phyloP scores from a whole-genome alignment of 202 grass and related monocot species.

The Saccharum hybrid region DNA sequence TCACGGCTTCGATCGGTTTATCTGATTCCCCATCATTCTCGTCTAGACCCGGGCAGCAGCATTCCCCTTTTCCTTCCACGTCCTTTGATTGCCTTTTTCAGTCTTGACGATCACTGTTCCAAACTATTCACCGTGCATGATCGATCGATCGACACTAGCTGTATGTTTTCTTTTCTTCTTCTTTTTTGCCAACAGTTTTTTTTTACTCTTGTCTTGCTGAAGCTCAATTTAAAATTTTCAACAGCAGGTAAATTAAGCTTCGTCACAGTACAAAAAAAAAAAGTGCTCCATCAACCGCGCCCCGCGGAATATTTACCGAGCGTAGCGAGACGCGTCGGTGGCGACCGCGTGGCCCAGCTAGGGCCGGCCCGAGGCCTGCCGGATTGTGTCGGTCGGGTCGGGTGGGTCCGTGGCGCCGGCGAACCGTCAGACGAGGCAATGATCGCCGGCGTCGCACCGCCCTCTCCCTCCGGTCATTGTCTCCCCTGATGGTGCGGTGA shows the following conservation, averaged over 20 bases:
- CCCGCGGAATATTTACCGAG: too few relatives aligned
- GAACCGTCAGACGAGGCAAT: constrained; percentile 40
- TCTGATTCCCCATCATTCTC: constrained; percentile 35
- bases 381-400: not conserved
- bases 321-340: constrained; percentile 22
- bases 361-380: constrained; percentile 5
- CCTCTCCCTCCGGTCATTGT: not conserved
- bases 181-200: not conserved
- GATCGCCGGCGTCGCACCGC: constrained; percentile 48
- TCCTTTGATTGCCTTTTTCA: constrained; percentile 28
- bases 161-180: not conserved
- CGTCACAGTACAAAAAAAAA: too few relatives aligned
- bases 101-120: not conserved
- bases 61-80: not conserved
- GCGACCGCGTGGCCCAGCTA: not conserved
- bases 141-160: not conserved
- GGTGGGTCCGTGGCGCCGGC: constrained; percentile 27
- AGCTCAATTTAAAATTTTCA: not conserved
- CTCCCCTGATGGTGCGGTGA: not conserved
- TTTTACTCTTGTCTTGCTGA: not conserved
- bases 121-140: not conserved
- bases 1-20: constrained; percentile 6
- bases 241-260: too few relatives aligned
- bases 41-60: not conserved
- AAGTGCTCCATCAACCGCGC: too few relatives aligned